Percentiles rank a stretch among this genome's conserved stretches.
phyloP scores from a whole-genome alignment of 352 stramenopile species.

The Phytophthora litchii region DNA sequence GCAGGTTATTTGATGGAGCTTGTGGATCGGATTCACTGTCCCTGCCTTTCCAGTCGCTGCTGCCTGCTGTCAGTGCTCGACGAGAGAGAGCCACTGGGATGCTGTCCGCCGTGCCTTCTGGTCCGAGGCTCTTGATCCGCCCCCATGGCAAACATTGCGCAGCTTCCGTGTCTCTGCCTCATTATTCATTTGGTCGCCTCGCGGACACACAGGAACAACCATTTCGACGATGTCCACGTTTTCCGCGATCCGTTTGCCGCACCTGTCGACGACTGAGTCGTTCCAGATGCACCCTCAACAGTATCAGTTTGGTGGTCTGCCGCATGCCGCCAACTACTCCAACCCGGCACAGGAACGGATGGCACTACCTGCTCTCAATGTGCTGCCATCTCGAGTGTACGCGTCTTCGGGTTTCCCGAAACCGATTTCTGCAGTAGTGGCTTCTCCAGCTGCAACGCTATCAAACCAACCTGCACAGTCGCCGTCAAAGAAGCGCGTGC shows the following conservation, averaged over 20 bases:
- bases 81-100: slow-evolving; percentile 32
- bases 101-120: slow-evolving; percentile 35
- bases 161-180: slow-evolving; percentile 21
- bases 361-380: slow-evolving; percentile 58
- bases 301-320: slow-evolving; percentile 35
- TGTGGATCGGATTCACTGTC: slow-evolving; percentile 35
- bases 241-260: slow-evolving; percentile 29
- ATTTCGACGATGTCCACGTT: slow-evolving; percentile 27
- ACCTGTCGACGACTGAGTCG: slow-evolving; percentile 23
- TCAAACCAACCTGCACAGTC: slow-evolving; percentile 30
- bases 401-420: slow-evolving; percentile 16
- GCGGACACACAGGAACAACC: slow-evolving; percentile 17
- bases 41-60: slow-evolving; percentile 34
- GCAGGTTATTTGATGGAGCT: slow-evolving; percentile 22
- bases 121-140: slow-evolving; percentile 21
- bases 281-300: slow-evolving; percentile 27
- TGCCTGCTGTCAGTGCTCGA: slow-evolving; percentile 28
- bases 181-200: slow-evolving; percentile 42
- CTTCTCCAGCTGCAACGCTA: slow-evolving; percentile 38
- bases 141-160: slow-evolving; percentile 14
- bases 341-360: slow-evolving; percentile 54
- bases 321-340: slow-evolving; percentile 24
- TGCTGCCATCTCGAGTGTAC: slow-evolving; percentile 33
- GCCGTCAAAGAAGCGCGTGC: slow-evolving; percentile 72
- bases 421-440: slow-evolving; percentile 15